A percentile compares a stretch with the other conserved stretches of the same genome.
These are phyloP conservation scores for Vigna reflexopilosa DNA, from an alignment of 306 rosid species.

Conservation along the genomic window DNA sequence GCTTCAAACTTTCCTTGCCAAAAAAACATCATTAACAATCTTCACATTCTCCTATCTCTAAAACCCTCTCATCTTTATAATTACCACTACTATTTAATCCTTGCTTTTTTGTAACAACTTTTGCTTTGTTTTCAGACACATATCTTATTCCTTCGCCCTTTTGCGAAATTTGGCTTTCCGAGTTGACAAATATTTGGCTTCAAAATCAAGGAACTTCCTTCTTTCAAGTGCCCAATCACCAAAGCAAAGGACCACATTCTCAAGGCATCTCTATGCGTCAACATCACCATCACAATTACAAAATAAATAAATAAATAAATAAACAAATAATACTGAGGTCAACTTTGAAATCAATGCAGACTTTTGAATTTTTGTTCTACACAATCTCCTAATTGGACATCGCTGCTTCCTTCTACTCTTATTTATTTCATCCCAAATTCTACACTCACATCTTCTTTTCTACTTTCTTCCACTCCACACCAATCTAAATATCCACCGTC, in stretches of 20 bases:
- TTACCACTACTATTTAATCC: too few relatives aligned
- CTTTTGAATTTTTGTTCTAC: constrained; percentile 56
- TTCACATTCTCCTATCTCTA: too few relatives aligned
- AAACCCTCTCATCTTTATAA: too few relatives aligned
- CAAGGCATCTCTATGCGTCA: constrained; percentile 46
- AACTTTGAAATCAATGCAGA: constrained; percentile 64
- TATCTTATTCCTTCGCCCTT: constrained; percentile 9
- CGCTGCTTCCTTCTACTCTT: constrained; percentile 41
- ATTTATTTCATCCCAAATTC: constrained; percentile 5
- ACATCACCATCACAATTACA: constrained; percentile 2
- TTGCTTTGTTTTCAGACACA: too few relatives aligned
- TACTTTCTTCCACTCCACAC: constrained; percentile 22
- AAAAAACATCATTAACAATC: too few relatives aligned
- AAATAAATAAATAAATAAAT: not conserved
- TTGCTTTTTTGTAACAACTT: too few relatives aligned
- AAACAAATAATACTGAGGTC: constrained; percentile 42
- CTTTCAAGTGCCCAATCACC: constrained; percentile 51
- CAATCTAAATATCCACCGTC: constrained; percentile 28
- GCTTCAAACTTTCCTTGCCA: too few relatives aligned
- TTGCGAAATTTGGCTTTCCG: constrained; percentile 38
- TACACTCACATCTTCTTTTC: not conserved
- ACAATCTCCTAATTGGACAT: constrained; percentile 41
- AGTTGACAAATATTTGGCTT: constrained; percentile 62
- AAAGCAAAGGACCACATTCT: constrained; percentile 47
- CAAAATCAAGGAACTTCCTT: constrained; percentile 55